Evolutionary conservation across 2,329 filamentous ascomycete genomes (phyloP).

Genomic region (Grosmannia penicillata): DNA sequence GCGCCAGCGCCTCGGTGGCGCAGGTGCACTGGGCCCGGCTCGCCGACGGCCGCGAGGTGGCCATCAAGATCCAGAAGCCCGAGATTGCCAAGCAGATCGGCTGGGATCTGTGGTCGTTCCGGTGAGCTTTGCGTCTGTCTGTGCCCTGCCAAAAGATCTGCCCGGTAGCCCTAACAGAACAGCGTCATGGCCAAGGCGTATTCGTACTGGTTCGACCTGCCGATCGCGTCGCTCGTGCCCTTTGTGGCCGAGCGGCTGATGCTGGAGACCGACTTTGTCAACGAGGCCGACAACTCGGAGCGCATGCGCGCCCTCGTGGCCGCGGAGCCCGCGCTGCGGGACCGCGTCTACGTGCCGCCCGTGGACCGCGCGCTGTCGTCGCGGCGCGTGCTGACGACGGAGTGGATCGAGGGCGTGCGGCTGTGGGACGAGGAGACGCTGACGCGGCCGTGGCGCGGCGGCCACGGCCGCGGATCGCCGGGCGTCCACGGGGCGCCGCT

Average conservation of each 20-base stretch:
- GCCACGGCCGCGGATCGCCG: slow-evolving; percentile 59
- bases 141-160: slow-evolving; percentile 4
- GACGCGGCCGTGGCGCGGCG: slow-evolving; percentile 63
- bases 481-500: slow-evolving; percentile 58
- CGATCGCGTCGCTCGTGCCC: slow-evolving; percentile 77
- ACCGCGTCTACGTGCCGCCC: slow-evolving; percentile 75
- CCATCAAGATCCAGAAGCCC: slow-evolving; percentile 90
- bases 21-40: slow-evolving; percentile 93
- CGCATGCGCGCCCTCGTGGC: slow-evolving; percentile 67
- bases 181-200: slow-evolving; percentile 68
- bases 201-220: slow-evolving; percentile 81
- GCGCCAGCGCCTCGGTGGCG: slow-evolving; percentile 79
- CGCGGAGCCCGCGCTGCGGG: slow-evolving; percentile 58
- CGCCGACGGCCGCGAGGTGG: slow-evolving; percentile 76
- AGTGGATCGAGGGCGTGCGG: slow-evolving; percentile 93
- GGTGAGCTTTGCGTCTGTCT: slow-evolving; percentile 29
- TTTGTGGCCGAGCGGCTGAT: slow-evolving; percentile 86
- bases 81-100: slow-evolving; percentile 84
- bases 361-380: slow-evolving; percentile 74
- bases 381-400: slow-evolving; percentile 75
- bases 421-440: slow-evolving; percentile 85
- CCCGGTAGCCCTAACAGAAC: slow-evolving; percentile 14
- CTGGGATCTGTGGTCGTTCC: slow-evolving; percentile 95
- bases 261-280: slow-evolving; percentile 87
- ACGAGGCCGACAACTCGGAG: slow-evolving; percentile 79